Evolutionary conservation across 495 filamentous ascomycete genomes (phyloP), one percentile per base, ranked within the genome.

Genomic region (Penicillium egyptiacum): DNA sequence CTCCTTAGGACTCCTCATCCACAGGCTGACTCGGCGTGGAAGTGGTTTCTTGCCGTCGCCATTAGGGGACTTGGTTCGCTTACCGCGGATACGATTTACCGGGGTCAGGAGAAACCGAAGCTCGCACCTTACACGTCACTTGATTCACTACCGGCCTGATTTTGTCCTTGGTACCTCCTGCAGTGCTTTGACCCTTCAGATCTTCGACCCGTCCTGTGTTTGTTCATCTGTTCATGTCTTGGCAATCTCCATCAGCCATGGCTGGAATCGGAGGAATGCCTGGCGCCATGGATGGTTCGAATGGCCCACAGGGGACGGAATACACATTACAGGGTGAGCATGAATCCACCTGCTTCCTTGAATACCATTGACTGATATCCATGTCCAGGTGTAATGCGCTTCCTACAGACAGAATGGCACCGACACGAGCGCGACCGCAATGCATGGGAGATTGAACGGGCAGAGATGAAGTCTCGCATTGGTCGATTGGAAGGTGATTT

Each of bases 341-440:
- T 66, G 33, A 11, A 3, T 31, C 39, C 20, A 23, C 46, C 10
- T 10, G 45, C 44, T 12, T 40, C 31, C 11, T 22, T 26, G 20
- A 25, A 42, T 40, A n/a, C 56, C 58, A 54, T 62, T 58, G 30
- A 54, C 30, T 40, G 31, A 49, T 26, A 5, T 49, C 39, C 33
- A 26, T 22, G 23, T 43, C 35, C 62, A 98, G 93, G 94, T 67
- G 94, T 99, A 35, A 99, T 99, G 94, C 92, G 94, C 70, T 98
- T 98, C 72, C 86, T 99, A 33, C 95, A 98, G 78, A 93, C 92
- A 35, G 94, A 99, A 83, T 98, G 94, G 94, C 95, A 99, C 72
- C 87, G 90, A 60, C 93, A 98, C 67, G 94, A 99, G 72, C 89
- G 94, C 75, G 95, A 96, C 65, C 88, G 95, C 64, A 99, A 99